Base-by-base conservation (phyloP, 2,329 filamentous ascomycete genomes). In the Verticillium alfalfae region DNA sequence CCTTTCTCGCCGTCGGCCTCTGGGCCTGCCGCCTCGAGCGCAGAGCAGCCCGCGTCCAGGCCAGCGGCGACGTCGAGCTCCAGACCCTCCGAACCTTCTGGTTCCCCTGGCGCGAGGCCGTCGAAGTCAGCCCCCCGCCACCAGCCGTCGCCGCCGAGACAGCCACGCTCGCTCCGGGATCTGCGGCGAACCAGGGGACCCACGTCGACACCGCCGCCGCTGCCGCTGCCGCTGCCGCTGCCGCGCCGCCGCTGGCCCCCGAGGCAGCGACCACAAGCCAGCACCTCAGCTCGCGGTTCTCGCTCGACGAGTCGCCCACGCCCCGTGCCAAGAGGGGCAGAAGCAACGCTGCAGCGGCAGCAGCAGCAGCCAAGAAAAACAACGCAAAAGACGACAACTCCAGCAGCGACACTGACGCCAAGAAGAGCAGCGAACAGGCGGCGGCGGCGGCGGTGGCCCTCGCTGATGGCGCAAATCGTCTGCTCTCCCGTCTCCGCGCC, bases 41-140 rank as follows among this genome's bases (percentile, higher is more conserved):
- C 57, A 34, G 18, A 49, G 56, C 36, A 22, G 5, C 10, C 13
- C 26, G 26, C 16, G 5, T 15, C 15, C n/a, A 22, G 18, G 4
- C 8, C 15, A 16, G 57, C 41, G 10, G 38, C 22, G 61, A 65
- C 31, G 61, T 66, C 10, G 64, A 66, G 63, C 60, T 66, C 59
- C 61, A 61, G 31, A 15, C 54, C 10, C 57, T 54, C 52, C 36
- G 59, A 10, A 49, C 34, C 18, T 61, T 37, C 26, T 65, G 63
- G 63, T 65, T 66, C 57, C 63, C 63, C 55, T 65, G 63, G 63
- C 58, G 58, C 41, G 62, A 63, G 34, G 58, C 58, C 41, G 55
- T 56, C 54, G 26, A 56, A 6, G 16, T 56, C 54, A 13, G 26
- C 13, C 34, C 34, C 18, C 54, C 54, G 4, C 5, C 34, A 10